A percentile compares a stretch with the other conserved stretches of the same genome.
Conservation (phyloP, 768 basidiomycete species). For the Mycena epipterygia region DNA sequence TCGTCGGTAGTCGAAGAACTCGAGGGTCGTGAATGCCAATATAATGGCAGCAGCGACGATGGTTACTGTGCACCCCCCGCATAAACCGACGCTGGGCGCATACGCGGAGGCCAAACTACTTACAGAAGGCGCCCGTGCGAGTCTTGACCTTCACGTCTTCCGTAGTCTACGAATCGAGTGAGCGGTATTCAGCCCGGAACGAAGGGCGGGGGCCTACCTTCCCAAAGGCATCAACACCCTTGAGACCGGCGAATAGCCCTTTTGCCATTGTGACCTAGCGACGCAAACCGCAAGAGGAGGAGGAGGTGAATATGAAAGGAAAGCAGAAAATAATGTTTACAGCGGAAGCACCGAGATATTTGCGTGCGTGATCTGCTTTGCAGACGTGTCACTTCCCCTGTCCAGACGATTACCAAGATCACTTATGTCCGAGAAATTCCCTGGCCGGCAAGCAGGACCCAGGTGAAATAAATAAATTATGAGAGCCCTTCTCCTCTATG, state of each 20-base stretch:
- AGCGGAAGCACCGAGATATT: conserved; percentile 19
- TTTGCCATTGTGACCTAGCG: conserved; percentile 74
- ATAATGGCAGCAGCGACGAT: conserved; percentile 94
- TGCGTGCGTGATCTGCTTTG: conserved; percentile 11
- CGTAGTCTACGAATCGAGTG: conserved; percentile 75
- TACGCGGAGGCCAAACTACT: conserved; percentile 45
- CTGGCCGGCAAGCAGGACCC: too few species aligned
- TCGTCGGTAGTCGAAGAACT: conserved; percentile 95
- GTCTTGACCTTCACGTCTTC: conserved; percentile 99
- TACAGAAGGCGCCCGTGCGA: conserved; percentile 90
- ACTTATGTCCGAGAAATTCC: not conserved
- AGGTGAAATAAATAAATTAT: conserved; percentile 30
- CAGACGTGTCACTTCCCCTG: conserved; percentile 36
- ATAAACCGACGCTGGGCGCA: not conserved
- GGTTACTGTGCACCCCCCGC: conserved; percentile 74
- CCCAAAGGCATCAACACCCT: conserved; percentile 98
- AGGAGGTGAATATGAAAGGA: conserved; percentile 41
- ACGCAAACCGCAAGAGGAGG: conserved; percentile 47
- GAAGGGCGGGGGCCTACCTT: conserved; percentile 72
- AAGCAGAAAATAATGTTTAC: conserved; percentile 30
- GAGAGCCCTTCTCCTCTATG: conserved; percentile 40
- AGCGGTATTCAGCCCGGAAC: not conserved
- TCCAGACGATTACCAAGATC: conserved; percentile 21
- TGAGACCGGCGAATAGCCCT: conserved; percentile 81
- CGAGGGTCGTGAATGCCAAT: conserved; percentile 89